Conservation (phyloP, 805 yeast genomes). For the Saccharomyces mikatae region DNA sequence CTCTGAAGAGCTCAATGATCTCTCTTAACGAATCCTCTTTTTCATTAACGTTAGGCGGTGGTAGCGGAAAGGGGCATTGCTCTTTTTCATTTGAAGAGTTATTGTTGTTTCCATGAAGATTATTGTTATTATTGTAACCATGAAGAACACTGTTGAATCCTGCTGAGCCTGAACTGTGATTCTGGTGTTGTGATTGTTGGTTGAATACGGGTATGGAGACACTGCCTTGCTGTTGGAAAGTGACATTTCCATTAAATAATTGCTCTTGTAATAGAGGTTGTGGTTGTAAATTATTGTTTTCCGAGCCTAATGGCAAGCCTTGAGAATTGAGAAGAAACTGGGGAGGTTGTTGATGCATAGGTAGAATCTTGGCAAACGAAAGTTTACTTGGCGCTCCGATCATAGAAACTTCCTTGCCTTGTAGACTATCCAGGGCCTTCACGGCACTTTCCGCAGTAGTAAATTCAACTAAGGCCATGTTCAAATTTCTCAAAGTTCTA, state of each 20-base stretch:
- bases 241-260: conserved; percentile 27
- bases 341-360: conserved; percentile 27
- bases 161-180: conserved; percentile 2
- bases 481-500: conserved; percentile 45
- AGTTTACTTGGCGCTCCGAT: conserved; percentile 72
- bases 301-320: conserved; percentile 3
- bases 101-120: conserved; percentile 7
- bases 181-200: conserved; percentile 16
- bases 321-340: conserved; percentile 7
- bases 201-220: conserved; percentile 26
- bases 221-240: conserved; percentile 28
- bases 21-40: conserved; percentile 12
- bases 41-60: conserved; percentile 24
- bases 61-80: conserved; percentile 30
- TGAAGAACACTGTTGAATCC: background rate
- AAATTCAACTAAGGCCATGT: conserved; percentile 64
- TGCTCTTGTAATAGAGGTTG: conserved; percentile 30
- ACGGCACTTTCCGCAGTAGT: conserved; percentile 65
- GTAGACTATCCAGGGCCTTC: conserved; percentile 66
- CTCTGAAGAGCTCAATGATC: conserved; percentile 20
- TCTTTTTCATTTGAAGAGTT: conserved; percentile 25
- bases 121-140: background rate
- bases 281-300: conserved; percentile 4
- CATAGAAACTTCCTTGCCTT: conserved; percentile 67
- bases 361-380: conserved; percentile 72